Base-by-base conservation (phyloP, 257 asterid species). In the Fraxinus cuspidata region DNA sequence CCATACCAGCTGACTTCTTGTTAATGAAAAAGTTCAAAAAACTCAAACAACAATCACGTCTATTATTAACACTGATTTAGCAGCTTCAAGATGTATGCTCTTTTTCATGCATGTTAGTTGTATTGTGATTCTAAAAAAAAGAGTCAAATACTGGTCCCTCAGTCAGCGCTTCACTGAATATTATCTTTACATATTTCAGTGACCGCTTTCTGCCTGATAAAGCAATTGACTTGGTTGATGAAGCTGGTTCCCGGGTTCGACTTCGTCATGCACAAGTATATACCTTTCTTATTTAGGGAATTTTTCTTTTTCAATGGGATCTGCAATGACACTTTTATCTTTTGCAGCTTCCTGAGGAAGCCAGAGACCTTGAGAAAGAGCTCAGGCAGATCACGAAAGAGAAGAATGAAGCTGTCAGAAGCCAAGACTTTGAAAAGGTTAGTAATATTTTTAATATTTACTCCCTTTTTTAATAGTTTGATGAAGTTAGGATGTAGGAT, bases 171-270 rank as follows among this genome's bases (percentile, higher is more conserved):
- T 72, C 63, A 37, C 81, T 86, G 82, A 85, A 77, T 60, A 32
- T 76, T 71, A n/a, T 34, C 37, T 53, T 75, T 81, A 66, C 71
- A 53, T 32, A 49, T 89, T 84, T 71, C 93, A 95, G 99, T 82
- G 99, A 95, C 77, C 99, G 99, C 16, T 95, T 95, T 83, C 85
- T 95, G 86, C 99, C 99, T 51, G 99, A 95, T 74, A 95, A 95
- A 85, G 99, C 99, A 53, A 95, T 95, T 73, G 99, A 95, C 88
- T 87, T 95, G 96, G 80, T 95, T 42, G 99, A 95, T 86, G 99
- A 95, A 84, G 99, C 99, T 78, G 98, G 99, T 77, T 95, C 99
- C 47, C 92, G 99, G 74, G 99, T 95, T 82, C 85, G 99, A 84
- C 98, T 95, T 82, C 98, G 93, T 70, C 99, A 95, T 86, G 99